These are phyloP conservation scores for Phytophthora cactorum DNA, from an alignment of 352 stramenopile species.

Conservation along the genomic window DNA sequence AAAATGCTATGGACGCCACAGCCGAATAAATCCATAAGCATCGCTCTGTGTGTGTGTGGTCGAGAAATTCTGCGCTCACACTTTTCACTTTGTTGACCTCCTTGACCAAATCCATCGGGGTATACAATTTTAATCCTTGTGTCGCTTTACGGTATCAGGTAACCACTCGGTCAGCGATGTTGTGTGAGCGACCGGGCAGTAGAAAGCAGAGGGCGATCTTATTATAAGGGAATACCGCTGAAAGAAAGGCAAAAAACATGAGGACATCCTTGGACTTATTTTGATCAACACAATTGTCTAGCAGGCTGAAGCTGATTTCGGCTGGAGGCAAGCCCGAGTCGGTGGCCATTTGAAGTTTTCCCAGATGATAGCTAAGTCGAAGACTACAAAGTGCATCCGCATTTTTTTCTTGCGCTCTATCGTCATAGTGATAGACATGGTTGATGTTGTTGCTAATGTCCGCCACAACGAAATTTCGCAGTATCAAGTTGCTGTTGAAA, in stretches of 20 bases:
- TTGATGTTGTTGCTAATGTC: conserved; percentile 5
- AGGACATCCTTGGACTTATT: conserved; percentile 17
- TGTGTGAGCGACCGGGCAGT: conserved; percentile 12
- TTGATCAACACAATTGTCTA: conserved; percentile 12
- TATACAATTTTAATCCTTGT: background rate
- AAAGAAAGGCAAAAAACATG: conserved; percentile 5
- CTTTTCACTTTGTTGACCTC: background rate
- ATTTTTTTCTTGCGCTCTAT: conserved; percentile 12
- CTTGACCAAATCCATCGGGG: background rate
- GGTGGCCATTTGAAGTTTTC: background rate
- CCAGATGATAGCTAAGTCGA: conserved; percentile 3
- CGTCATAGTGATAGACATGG: conserved; percentile 15
- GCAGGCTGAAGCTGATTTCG: conserved; percentile 6
- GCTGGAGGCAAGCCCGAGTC: background rate
- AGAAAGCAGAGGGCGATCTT: background rate
- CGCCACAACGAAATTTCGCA: conserved; percentile 18
- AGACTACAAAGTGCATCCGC: conserved; percentile 4
- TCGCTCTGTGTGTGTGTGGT: no score
- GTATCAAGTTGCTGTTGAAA: conserved; percentile 20
- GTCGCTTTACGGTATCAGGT: conserved; percentile 1
- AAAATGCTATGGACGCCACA: no score
- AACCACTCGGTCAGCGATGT: conserved; percentile 13
- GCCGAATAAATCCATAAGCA: no score
- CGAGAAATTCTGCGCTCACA: background rate
- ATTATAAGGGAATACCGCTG: conserved; percentile 1